Evolutionary conservation across 116 monocot species (phyloP).

Genomic region (Trichopus zeylanicus): DNA sequence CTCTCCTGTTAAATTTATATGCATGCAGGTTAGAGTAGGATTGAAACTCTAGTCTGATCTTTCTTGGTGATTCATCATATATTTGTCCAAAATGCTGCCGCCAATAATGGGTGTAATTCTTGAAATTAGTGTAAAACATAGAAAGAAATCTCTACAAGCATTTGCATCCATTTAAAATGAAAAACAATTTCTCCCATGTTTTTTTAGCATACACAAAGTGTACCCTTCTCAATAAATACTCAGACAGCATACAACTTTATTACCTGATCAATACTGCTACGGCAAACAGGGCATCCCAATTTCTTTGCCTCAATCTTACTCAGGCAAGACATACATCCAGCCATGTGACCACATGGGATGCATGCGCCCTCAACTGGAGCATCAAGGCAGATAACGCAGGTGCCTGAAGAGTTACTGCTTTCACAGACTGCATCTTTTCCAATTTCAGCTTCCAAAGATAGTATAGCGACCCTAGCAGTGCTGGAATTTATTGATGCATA

Average conservation of each 20-base stretch:
- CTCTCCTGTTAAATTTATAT: not conserved
- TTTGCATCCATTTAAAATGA: too few species aligned
- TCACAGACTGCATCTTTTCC: not conserved
- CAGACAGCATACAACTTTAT: constrained; percentile 71
- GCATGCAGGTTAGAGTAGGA: not conserved
- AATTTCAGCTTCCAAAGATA: not conserved
- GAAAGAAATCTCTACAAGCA: too few species aligned
- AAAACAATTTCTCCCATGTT: too few species aligned
- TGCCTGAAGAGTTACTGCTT: constrained; percentile 3
- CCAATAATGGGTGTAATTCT: too few species aligned
- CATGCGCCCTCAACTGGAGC: constrained; percentile 74
- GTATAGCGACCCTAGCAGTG: constrained; percentile 21
- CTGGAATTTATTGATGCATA: constrained; percentile 52
- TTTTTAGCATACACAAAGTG: too few species aligned
- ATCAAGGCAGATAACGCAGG: constrained; percentile 84
- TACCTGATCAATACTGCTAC: constrained; percentile 63
- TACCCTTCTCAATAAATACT: too few species aligned
- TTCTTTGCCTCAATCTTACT: constrained; percentile 68
- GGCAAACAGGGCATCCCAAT: constrained; percentile 86
- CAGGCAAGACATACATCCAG: constrained; percentile 87
- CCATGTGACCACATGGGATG: constrained; percentile 97
- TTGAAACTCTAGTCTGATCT: not conserved
- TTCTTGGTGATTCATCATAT: not conserved
- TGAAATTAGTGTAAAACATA: not conserved
- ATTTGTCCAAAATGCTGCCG: not conserved